Evolutionary conservation across 139 green algal genomes (phyloP).

Genomic region (Desmodesmus armatus): DNA sequence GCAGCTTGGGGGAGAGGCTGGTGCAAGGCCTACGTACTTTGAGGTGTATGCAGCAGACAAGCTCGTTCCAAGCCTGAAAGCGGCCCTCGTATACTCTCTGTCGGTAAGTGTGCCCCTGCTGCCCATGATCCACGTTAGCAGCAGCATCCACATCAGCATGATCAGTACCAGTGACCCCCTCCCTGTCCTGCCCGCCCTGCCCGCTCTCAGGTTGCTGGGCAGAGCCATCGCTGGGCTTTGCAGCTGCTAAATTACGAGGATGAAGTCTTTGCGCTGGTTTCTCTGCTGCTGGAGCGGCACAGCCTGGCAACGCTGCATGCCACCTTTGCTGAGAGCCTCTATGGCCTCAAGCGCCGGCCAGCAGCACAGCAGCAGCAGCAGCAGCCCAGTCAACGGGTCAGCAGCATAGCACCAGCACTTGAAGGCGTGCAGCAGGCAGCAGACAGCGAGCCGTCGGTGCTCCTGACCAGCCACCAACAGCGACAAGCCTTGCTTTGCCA

Average conservation of each 20-base stretch:
- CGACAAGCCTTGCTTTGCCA: conserved; percentile 28
- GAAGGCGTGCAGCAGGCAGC: not conserved
- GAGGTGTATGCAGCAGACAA: conserved; percentile 87
- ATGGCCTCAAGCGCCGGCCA: conserved; percentile 71
- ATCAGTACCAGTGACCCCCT: not conserved
- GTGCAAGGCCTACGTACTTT: conserved; percentile 84
- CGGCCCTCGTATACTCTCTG: conserved; percentile 80
- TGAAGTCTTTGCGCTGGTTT: conserved; percentile 78
- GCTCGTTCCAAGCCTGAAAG: conserved; percentile 81
- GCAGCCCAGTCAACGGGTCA: too few relatives aligned
- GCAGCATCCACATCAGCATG: not conserved
- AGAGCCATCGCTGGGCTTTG: conserved; percentile 67
- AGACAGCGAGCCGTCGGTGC: not conserved
- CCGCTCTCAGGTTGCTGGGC: conserved; percentile 71
- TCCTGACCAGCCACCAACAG: conserved; percentile 3
- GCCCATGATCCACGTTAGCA: not conserved
- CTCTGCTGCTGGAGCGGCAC: conserved; percentile 74
- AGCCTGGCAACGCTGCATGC: conserved; percentile 59
- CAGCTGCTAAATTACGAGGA: conserved; percentile 80
- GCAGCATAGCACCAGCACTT: not conserved
- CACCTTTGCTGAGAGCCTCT: conserved; percentile 88
- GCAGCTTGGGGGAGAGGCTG: conserved; percentile 70
- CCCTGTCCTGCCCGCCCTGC: not conserved
- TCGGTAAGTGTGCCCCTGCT: conserved; percentile 58
- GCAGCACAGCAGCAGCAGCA: not conserved